Conservation (phyloP, 2,329 filamentous ascomycete species). For the Claviceps paspali region DNA sequence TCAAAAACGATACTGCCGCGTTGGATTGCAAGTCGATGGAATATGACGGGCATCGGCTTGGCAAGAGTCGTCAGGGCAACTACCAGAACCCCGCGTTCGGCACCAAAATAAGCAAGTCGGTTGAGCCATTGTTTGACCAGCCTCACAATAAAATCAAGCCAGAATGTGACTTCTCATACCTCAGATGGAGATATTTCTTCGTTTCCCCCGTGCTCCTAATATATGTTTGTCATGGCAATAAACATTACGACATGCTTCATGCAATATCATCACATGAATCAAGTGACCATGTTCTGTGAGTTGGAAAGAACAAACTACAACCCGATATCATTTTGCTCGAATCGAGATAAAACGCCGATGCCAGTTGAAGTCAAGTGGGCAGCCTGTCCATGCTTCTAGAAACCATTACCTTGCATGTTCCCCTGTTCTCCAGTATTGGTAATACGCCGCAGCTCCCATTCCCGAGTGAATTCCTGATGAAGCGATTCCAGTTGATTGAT, state of each 20-base stretch:
- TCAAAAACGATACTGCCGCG: not conserved
- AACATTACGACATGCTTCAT: not conserved
- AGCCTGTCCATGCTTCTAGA: conserved; percentile 9
- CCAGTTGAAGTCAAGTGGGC: conserved; percentile 2
- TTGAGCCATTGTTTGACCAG: not conserved
- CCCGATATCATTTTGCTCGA: conserved; percentile 6
- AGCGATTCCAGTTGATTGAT: conserved; percentile 69
- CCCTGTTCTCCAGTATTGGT: conserved; percentile 49
- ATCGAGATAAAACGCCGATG: conserved; percentile 12
- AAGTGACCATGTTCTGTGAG: not conserved
- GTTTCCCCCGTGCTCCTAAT: not conserved
- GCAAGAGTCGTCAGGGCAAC: not conserved
- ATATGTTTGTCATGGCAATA: not conserved
- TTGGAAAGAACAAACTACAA: conserved; percentile 1
- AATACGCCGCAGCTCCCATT: conserved; percentile 81
- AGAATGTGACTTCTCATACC: not conserved
- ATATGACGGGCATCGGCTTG: not conserved
- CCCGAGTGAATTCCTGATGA: conserved; percentile 79
- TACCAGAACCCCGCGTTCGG: not conserved
- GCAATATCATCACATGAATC: not conserved
- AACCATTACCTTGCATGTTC: conserved; percentile 23
- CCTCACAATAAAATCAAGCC: not conserved
- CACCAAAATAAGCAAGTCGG: not conserved
- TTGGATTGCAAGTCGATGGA: not conserved
- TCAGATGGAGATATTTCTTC: not conserved